Evolutionary conservation across 257 asterid species (phyloP).

Genomic region (Solanum pimpinellifolium): DNA sequence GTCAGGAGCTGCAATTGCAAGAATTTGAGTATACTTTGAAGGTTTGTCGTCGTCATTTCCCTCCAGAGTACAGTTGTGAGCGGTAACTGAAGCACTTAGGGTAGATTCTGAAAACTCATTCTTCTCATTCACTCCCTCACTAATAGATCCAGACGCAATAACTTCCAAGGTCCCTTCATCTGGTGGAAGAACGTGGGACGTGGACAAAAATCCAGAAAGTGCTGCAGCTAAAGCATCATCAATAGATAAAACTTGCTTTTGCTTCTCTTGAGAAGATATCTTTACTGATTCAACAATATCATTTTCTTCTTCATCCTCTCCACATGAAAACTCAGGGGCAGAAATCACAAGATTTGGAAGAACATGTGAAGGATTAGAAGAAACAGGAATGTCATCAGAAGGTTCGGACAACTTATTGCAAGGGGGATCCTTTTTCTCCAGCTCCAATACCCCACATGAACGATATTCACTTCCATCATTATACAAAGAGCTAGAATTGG

Average conservation of each 20-base stretch:
- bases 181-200: background rate
- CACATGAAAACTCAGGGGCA: conserved; percentile 68
- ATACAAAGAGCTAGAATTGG: conserved; percentile 46
- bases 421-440: conserved; percentile 30
- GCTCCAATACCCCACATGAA: conserved; percentile 24
- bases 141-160: background rate
- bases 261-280: conserved; percentile 23
- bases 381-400: conserved; percentile 13
- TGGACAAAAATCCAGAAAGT: conserved; percentile 50
- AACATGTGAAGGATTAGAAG: conserved; percentile 6
- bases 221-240: conserved; percentile 92
- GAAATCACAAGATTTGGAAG: conserved; percentile 50
- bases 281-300: conserved; percentile 18
- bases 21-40: conserved; percentile 25
- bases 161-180: conserved; percentile 1
- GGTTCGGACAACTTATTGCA: conserved; percentile 17
- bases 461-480: conserved; percentile 27
- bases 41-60: conserved; percentile 19
- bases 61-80: conserved; percentile 14
- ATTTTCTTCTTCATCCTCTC: conserved; percentile 42
- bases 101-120: conserved; percentile 12
- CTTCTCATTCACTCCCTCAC: conserved; percentile 1
- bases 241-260: conserved; percentile 39
- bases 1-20: conserved; percentile 48
- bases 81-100: conserved; percentile 4